phyloP scores from a whole-genome alignment of 2,329 filamentous ascomycete species.

The Cordyceps cateniannulata region DNA sequence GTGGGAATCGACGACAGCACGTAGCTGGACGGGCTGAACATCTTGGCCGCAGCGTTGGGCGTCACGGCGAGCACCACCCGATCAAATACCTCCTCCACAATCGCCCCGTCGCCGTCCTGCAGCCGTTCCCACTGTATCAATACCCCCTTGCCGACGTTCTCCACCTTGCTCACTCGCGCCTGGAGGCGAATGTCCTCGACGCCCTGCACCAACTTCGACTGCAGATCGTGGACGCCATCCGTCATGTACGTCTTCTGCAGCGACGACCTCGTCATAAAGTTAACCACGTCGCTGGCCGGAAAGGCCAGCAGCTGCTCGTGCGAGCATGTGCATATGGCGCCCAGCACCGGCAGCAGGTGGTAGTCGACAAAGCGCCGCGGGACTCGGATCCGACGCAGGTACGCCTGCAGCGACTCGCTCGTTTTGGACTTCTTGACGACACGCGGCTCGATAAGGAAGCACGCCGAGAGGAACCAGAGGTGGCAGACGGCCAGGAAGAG shows the following conservation, averaged over 20 bases:
- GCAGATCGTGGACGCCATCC: constrained; percentile 42
- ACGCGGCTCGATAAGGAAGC: constrained; percentile 38
- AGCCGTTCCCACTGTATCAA: constrained; percentile 3
- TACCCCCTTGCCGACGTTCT: not conserved
- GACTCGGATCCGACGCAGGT: constrained; percentile 42
- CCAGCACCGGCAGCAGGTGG: constrained; percentile 49
- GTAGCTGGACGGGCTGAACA: constrained; percentile 38
- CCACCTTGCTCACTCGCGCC: constrained; percentile 30
- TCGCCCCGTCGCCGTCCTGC: constrained; percentile 6
- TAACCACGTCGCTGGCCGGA: constrained; percentile 45
- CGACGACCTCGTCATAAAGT: constrained; percentile 42
- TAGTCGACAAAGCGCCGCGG: constrained; percentile 39
- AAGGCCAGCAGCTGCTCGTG: constrained; percentile 44
- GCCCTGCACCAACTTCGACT: constrained; percentile 36
- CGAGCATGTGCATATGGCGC: constrained; percentile 48
- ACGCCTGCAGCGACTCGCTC: constrained; percentile 42
- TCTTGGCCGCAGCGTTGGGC: constrained; percentile 42
- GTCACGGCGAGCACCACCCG: constrained; percentile 48
- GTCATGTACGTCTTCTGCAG: constrained; percentile 45
- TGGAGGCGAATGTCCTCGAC: constrained; percentile 34
- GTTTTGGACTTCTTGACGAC: not conserved
- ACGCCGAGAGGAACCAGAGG: constrained; percentile 46
- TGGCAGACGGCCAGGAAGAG: constrained; percentile 40
- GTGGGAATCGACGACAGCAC: constrained; percentile 40
- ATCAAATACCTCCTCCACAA: constrained; percentile 37